phyloP scores from a whole-genome alignment of 2,329 filamentous ascomycete genomes.

The Fusarium torreyae region DNA sequence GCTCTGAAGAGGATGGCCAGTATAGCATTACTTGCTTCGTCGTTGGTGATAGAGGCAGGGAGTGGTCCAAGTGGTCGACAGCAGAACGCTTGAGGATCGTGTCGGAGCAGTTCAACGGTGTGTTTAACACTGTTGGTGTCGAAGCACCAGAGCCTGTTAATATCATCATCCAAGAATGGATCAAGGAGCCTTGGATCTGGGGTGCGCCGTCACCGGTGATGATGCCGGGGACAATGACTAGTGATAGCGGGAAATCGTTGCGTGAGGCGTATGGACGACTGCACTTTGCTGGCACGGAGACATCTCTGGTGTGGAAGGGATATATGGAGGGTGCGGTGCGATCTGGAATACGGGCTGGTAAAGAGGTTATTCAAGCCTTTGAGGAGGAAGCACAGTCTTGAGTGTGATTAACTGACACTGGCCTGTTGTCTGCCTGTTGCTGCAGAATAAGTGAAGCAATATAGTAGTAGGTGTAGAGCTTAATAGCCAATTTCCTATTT shows the following conservation, averaged over 20 bases:
- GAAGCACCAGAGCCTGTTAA: constrained; percentile 33
- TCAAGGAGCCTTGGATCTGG: constrained; percentile 35
- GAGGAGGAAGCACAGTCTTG: background rate
- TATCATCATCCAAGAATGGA: constrained; percentile 39
- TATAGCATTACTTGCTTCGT: constrained; percentile 54
- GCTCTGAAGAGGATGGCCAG: constrained; percentile 39
- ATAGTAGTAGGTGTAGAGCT: background rate
- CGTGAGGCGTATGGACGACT: constrained; percentile 46
- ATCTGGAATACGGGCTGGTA: constrained; percentile 39
- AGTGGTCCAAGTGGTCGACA: constrained; percentile 31
- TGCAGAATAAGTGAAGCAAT: background rate
- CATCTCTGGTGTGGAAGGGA: constrained; percentile 46
- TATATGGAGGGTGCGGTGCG: constrained; percentile 49
- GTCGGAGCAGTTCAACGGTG: constrained; percentile 19
- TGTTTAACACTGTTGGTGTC: constrained; percentile 27
- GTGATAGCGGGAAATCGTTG: constrained; percentile 48
- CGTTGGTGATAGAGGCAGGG: constrained; percentile 49
- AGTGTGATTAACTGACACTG: background rate
- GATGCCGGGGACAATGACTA: constrained; percentile 28
- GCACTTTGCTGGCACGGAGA: constrained; percentile 49
- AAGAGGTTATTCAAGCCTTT: constrained; percentile 35
- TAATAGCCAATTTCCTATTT: too few relatives aligned
- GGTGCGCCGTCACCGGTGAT: constrained; percentile 40
- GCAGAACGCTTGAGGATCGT: constrained; percentile 13
- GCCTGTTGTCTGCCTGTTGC: too few relatives aligned